These are phyloP conservation scores for Candida albicans DNA, from an alignment of 1,139 yeast genomes.

Conservation along the genomic window DNA sequence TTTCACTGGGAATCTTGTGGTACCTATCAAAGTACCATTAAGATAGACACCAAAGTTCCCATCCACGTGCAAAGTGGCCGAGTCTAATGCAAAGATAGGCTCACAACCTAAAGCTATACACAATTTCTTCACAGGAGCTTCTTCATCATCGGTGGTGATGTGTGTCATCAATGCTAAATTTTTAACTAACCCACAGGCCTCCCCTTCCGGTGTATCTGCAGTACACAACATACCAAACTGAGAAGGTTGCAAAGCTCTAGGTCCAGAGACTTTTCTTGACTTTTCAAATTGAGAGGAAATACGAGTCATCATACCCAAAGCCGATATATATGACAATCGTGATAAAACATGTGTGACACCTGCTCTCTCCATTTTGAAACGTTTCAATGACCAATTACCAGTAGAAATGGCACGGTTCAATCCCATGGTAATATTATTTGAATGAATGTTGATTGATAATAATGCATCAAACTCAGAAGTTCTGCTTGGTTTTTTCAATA, in stretches of 20 bases:
- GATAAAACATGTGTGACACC: constrained; percentile 97
- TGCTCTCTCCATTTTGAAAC: constrained; percentile 99
- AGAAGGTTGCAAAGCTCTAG: constrained; percentile 98
- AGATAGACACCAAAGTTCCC: constrained; percentile 83
- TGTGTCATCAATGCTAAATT: constrained; percentile 97
- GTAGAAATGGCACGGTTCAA: constrained; percentile 95
- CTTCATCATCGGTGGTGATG: constrained; percentile 97
- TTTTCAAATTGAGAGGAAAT: constrained; percentile 97
- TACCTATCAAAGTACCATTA: constrained; percentile 92
- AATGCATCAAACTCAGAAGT: constrained; percentile 95
- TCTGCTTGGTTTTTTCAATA: constrained; percentile 88
- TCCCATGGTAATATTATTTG: constrained; percentile 91
- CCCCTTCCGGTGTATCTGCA: constrained; percentile 99
- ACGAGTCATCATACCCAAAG: constrained; percentile 99
- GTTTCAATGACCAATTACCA: constrained; percentile 97
- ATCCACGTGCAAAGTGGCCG: constrained; percentile 73
- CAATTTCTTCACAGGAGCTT: constrained; percentile 74
- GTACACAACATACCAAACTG: constrained; percentile 99
- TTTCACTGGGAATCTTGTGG: constrained; percentile 79
- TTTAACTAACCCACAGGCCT: constrained; percentile 98
- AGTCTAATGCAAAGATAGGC: constrained; percentile 76
- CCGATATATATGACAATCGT: constrained; percentile 87
- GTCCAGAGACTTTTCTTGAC: constrained; percentile 97
- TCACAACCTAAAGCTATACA: constrained; percentile 90
- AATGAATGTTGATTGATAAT: constrained; percentile 82